A percentile compares a stretch with the other conserved stretches of the same genome.
These are phyloP conservation scores for Neurospora sp. DNA, from an alignment of 495 filamentous ascomycete species.

Conservation along the genomic window DNA sequence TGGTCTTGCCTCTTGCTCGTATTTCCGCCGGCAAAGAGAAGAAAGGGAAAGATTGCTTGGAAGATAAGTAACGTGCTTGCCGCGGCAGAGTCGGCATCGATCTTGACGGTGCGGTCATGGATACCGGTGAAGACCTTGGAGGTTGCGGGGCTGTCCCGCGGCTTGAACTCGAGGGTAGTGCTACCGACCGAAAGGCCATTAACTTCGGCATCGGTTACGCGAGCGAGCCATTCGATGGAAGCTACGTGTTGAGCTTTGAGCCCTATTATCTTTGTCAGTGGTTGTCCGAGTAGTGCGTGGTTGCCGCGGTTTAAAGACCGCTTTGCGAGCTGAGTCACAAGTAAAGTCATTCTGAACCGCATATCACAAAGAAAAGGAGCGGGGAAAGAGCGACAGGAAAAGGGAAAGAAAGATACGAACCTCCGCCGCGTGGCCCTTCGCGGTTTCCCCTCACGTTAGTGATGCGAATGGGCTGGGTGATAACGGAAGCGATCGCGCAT, in stretches of 20 bases:
- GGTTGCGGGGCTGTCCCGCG: conserved; percentile 27
- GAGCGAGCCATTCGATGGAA: conserved; percentile 54
- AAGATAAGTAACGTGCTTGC: conserved; percentile 60
- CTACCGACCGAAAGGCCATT: conserved; percentile 47
- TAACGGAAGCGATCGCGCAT: conserved; percentile 57
- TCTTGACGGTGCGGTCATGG: conserved; percentile 27
- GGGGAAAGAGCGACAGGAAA: conserved; percentile 4
- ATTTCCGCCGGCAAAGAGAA: conserved; percentile 46
- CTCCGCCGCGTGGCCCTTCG: conserved; percentile 25
- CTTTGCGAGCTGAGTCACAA: not conserved
- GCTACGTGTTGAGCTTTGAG: conserved; percentile 69
- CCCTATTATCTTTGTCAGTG: conserved; percentile 28
- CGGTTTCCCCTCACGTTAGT: conserved; percentile 63
- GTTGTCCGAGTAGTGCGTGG: not conserved
- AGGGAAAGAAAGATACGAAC: conserved; percentile 13
- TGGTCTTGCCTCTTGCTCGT: conserved; percentile 14
- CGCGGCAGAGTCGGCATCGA: conserved; percentile 31
- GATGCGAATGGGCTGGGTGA: conserved; percentile 53
- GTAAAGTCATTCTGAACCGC: not conserved
- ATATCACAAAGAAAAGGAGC: not conserved
- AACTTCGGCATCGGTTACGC: conserved; percentile 49
- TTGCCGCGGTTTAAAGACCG: not conserved
- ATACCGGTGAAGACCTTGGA: conserved; percentile 9
- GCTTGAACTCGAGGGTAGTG: conserved; percentile 41
- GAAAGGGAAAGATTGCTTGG: conserved; percentile 72